Evolutionary conservation across 1,284 basidiomycete genomes (phyloP), one percentile per base, ranked within the genome.

Genomic region (Sporisorium scitamineum): DNA sequence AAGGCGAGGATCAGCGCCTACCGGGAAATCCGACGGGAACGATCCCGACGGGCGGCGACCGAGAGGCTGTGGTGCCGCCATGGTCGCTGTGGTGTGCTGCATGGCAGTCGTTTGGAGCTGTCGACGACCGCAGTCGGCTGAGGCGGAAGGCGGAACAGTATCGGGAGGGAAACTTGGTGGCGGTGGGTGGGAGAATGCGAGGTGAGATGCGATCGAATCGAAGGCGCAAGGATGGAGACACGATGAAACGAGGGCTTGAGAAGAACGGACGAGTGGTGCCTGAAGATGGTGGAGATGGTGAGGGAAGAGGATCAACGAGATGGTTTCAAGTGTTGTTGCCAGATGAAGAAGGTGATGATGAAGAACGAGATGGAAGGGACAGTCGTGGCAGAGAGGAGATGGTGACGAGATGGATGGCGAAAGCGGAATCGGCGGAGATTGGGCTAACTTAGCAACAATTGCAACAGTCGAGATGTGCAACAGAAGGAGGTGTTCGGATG

Each of bases 21-120:
- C 59, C 8, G 63, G 45, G 8, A 58, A 61, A 34, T 61, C 51
- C 1, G 59, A n/a, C 8, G 54, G 27, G 39, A 59, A 58, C 9
- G 58, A 39, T 29, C 47, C 55, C 2, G 62, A 47, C 29, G 51
- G 59, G 10, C 63, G 59, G 27, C 69, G 55, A 47, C 47, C 63
- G 20, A 71, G 56, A 48, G 63, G 54, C 20, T 59, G 59, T 4
- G 62, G 34, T 3, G 60, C 63, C 5, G 60, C 45, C 59, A 58
- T 66, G 26, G 63, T 45, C 26, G 69, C 45, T 53, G 66, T 53
- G 9, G 61, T 54, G 31, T 70, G 68, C 37, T 70, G 68, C 68
- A 70, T 64, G 3, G 22, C 50, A 26, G 39, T 52, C 39, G 18
- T 26, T 50, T 2, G 9, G 20, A 20, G n/a, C 10, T n/a, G 18